These are phyloP conservation scores for Tubosaeta sp. DNA, from an alignment of 768 basidiomycete genomes.

Conservation along the genomic window DNA sequence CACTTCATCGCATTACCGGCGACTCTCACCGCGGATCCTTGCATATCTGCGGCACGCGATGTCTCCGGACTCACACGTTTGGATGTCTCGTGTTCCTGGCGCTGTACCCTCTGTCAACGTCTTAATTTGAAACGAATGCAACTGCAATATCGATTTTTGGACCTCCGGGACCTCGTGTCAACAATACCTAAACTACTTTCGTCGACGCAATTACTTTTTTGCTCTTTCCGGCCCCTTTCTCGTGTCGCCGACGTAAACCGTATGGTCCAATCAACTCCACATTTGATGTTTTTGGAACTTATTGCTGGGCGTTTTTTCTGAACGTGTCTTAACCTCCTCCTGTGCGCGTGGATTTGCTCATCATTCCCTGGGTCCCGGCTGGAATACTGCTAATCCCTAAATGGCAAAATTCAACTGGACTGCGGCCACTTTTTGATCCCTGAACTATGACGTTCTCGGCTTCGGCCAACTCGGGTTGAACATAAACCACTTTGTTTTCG, in stretches of 20 bases:
- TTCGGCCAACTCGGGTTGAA: background rate
- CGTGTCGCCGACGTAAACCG: background rate
- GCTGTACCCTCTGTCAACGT: background rate
- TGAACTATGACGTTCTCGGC: constrained; percentile 9
- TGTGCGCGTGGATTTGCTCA: constrained; percentile 2
- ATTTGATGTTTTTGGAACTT: constrained; percentile 13
- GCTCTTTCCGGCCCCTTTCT: background rate
- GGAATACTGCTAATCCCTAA: constrained; percentile 7
- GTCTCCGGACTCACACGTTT: constrained; percentile 18
- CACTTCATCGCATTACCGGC: constrained; percentile 12
- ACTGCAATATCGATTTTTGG: constrained; percentile 22
- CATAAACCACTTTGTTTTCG: background rate
- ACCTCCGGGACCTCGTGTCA: constrained; percentile 29
- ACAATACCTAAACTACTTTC: constrained; percentile 4
- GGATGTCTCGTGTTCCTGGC: constrained; percentile 8
- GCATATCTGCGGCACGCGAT: constrained; percentile 12
- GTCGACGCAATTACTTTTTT: constrained; percentile 1
- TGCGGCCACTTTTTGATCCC: constrained; percentile 2
- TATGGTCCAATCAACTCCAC: background rate
- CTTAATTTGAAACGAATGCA: constrained; percentile 11
- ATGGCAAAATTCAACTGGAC: constrained; percentile 7
- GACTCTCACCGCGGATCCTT: constrained; percentile 1
- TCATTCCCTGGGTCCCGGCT: constrained; percentile 4
- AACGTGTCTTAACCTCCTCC: constrained; percentile 3
- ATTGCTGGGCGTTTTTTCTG: constrained; percentile 2